Evolutionary conservation across 1,284 basidiomycete species (phyloP), one percentile per base, ranked within the genome.

Genomic region (Mycena citricolor): DNA sequence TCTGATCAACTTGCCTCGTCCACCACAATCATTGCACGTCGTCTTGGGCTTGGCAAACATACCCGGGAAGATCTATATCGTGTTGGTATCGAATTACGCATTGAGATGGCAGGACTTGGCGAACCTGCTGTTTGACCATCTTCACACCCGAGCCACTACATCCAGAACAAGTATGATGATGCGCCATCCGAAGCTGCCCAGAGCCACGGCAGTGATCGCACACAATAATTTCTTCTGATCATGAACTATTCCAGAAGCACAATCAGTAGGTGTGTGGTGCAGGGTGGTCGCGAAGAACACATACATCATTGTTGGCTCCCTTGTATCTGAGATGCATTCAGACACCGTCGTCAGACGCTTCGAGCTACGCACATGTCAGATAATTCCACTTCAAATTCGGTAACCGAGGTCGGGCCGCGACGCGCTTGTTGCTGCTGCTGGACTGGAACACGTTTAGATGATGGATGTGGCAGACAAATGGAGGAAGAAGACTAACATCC

Each of bases 141-240:
- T 88, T 85, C 44, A 94, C 76, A 30, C 94, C 94, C 44, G 82
- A 74, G n/a, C 94, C 94, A 34, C 79, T 76, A 61, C 94, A 97
- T 8, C 77, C 76, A 4, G 76, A 63, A 61, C 94, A 97, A 14
- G 77, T 77, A 54, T 91, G 86, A 23, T 97, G 88, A 60, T 97
- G n/a, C 91, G 10, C 75, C 65, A 35, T 90, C 86, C 1, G 90
- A 90, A 2, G 91, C 86, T 1, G 94, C 94, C 94, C 94, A 3
- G 88, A 83, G 5, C 94, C 94, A 56, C 91, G 82, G 67, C 94
- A 97, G 61, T 94, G 86, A 61, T 94, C 89, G 61, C 94, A 97
- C 22, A 97, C 81, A 33, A 94, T 80, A 46, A n/a, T 82, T 80
- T 61, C 94, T 93, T 60, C 83, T 87, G 58, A 95, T 78, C 70